Base-by-base conservation (phyloP, 169 alveolate genomes). In the Theileria sp. region DNA sequence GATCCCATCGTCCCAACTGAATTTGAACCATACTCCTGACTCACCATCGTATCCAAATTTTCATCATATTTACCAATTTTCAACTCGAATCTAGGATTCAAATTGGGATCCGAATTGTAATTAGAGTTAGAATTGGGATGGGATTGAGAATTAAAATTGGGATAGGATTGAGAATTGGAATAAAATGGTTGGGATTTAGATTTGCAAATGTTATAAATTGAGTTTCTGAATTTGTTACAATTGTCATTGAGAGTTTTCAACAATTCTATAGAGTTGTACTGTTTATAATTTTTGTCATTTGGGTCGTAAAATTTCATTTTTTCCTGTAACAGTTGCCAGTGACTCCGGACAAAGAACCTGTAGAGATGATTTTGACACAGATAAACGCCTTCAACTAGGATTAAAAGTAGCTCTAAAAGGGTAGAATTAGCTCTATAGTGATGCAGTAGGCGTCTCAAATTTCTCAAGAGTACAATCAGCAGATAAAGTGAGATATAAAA, bases 401-500 rank as follows among this genome's bases (percentile, higher is more conserved):
- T 23, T 60, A 83, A 15, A 28, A 73, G 75, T 32, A 83, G 34
- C 50, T 83, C 89, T 23, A 77, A 21, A 36, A 83, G 54, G 54
- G 79, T 61, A 7, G 61, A 23, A 32, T 64, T 36, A 9, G 81
- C 30, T 19, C 44, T 34, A 60, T 72, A 66, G 51, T 68, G 82
- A 50, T 34, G 66, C 0, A 83, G 28, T 17, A 77, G n/a, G 12
- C 81, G 65, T 19, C 86, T 54, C 34, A 75, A 30, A 73, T 77
- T 83, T n/a, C 89, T 79, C 76, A 77, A 23, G 34, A 76, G 77
- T 8, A 71, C 58, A 34, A 69, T 25, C 38, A 83, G n/a, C n/a
- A 75, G 38, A 23, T 77, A 19, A n/a, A 75, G 25, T 38, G 71
- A n/a, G 13, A 83, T 19, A 26, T 69, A 82, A 25, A 49, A 23